Base-by-base conservation (phyloP, 352 stramenopile genomes). In the Phytophthora pistaciae region DNA sequence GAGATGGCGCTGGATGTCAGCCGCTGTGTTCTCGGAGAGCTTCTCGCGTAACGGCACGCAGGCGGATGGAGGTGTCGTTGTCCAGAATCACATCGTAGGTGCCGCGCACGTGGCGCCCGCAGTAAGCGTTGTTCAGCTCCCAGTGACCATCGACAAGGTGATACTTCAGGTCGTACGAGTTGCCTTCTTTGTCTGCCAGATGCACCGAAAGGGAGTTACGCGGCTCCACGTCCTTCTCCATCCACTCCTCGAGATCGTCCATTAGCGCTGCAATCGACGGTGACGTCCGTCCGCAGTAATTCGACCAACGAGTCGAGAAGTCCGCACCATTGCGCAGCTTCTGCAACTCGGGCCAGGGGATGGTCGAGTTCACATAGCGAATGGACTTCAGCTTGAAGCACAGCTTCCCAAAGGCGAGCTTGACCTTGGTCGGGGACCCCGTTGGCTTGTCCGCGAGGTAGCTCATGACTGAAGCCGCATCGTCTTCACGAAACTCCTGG, bases 111-210 rank as follows among this genome's bases (percentile, higher is more conserved):
- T 46, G 11, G n/a, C 65, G 60, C 54, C 55, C 48, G 0, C 16
- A 52, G 38, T 76, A 72, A 10, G 42, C 38, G 3, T 58, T 58
- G 27, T 66, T 49, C 16, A 80, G 50, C 8, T 79, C 55, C 79
- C 79, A 87, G 9, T 78, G 36, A 3, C 75, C 74, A 27, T 80
- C 58, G 3, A 75, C 60, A n/a, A 80, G 59, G 48, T 67, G 60
- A 36, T 80, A 90, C 63, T 87, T 90, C 20, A 90, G 27, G 9
- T 79, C 63, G 52, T 72, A 82, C 3, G 53, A 69, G 3, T 49
- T 54, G 5, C 55, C 52, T 55, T 58, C 16, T 5, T 53, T 52
- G 13, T 44, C 50, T 25, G 59, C 55, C 52, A 86, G 18, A 56
- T 82, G 69, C n/a, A 82, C 53, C 8, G 69, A 68, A 23, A 82